Evolutionary conservation across 176 grass and related monocot species (phyloP).

Genomic region (Rhipidocladum racemiflorum): DNA sequence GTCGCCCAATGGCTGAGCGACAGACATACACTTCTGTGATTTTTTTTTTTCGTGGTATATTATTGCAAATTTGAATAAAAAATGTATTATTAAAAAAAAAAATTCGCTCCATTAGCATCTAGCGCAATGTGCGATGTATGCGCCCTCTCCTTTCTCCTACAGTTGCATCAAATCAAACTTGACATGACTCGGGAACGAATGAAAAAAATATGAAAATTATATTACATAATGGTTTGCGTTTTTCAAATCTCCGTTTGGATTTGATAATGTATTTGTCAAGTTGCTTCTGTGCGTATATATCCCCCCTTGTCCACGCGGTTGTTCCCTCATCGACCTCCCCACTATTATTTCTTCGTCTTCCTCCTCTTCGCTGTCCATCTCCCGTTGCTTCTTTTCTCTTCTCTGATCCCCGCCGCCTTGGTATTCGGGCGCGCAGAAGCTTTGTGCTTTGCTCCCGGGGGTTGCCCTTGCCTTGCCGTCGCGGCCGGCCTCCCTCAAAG

Average conservation of each 20-base stretch:
- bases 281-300: slow-evolving; percentile 55
- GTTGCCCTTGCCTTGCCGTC: background rate
- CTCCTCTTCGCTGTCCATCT: slow-evolving; percentile 16
- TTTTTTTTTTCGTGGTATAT: too few species aligned
- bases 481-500: background rate
- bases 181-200: background rate
- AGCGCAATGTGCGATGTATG: background rate
- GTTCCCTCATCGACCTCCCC: slow-evolving; percentile 25
- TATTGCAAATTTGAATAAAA: too few species aligned
- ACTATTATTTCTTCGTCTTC: slow-evolving; percentile 16
- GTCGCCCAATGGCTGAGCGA: too few species aligned
- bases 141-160: background rate
- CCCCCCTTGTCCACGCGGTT: slow-evolving; percentile 35
- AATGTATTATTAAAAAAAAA: too few species aligned
- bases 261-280: slow-evolving; percentile 30
- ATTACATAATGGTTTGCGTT: background rate
- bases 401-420: slow-evolving; percentile 25
- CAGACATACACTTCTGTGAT: too few species aligned
- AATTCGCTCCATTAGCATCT: too few species aligned
- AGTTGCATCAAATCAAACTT: background rate
- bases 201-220: background rate
- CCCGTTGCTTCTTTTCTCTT: background rate
- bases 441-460: background rate
- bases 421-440: background rate
- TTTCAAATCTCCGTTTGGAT: background rate